Evolutionary conservation across 805 yeast genomes (phyloP), one percentile per base, ranked within the genome.

Genomic region (Wickerhamiella kazuoi): DNA sequence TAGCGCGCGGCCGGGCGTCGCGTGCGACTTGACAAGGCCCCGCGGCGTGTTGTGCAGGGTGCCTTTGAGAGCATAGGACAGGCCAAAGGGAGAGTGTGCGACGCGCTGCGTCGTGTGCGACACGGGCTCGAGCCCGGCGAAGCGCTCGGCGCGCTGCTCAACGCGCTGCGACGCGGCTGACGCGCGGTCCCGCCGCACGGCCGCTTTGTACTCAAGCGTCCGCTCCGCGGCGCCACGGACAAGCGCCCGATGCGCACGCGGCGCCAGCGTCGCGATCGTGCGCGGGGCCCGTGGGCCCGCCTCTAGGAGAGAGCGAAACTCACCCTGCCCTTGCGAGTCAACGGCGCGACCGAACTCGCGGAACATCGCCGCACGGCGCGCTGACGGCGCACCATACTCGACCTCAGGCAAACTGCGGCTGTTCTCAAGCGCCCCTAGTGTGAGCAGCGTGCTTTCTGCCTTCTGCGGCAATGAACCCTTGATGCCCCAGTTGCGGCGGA

Each of bases 401-500:
- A 46, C 51, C 16, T 53, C 55, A 24, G 56, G 52, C 26, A 55
- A 43, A n/a, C 54, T 48, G 14, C 44, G 44, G 13, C 44, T 44
- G 38, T 48, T 52, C 34, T 56, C 60, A 35, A 56, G 40, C 23
- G 44, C 46, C 16, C 39, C 34, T 17, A 54, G 50, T 23, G 46
- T 46, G 21, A 57, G 40, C 16, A 46, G 43, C 13, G 47, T 44
- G 2, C 54, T 40, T 29, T 44, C 42, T 29, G 56, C 55, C 35
- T 47, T 50, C 8, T 38, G 26, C 13, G 56, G 56, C 30, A 52
- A 45, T 32, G 46, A 44, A 21, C 51, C 39, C 45, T 57, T 57
- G 28, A 57, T 51, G n/a, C 62, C 62, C 59, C 60, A 57, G 47
- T 57, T 47, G n/a, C 51, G 46, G 23, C 60, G 51, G 45, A 48